These are phyloP conservation scores for Udeniomyces megalosporus DNA, from an alignment of 768 basidiomycete species.

Conservation along the genomic window DNA sequence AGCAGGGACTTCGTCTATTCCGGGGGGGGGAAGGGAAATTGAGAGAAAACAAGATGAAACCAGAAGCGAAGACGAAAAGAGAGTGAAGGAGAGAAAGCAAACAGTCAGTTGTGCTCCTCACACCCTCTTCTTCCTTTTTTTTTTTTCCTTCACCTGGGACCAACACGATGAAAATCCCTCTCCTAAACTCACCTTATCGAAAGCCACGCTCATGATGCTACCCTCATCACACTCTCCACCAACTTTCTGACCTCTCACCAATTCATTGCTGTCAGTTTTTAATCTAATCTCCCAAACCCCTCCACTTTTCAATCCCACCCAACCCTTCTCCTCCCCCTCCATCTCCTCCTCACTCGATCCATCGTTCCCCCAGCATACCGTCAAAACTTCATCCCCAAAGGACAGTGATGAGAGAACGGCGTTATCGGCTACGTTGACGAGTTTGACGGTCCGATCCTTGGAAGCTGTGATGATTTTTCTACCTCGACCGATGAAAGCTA, in stretches of 20 bases:
- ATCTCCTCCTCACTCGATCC: no score
- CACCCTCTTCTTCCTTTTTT: neutral
- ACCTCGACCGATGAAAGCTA: slow-evolving; percentile 48
- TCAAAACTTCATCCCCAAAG: neutral
- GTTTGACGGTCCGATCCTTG: slow-evolving; percentile 49
- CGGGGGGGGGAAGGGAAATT: neutral
- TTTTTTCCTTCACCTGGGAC: neutral
- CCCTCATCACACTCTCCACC: neutral
- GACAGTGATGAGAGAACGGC: neutral
- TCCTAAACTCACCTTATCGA: neutral
- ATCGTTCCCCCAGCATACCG: neutral
- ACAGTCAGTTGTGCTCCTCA: neutral
- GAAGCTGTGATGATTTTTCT: slow-evolving; percentile 51
- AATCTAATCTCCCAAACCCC: neutral
- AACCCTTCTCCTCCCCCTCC: no score
- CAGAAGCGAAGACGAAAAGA: neutral
- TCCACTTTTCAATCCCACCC: neutral
- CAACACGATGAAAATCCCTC: neutral
- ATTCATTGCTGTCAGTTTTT: neutral
- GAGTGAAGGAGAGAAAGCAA: neutral
- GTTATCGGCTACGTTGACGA: slow-evolving; percentile 55
- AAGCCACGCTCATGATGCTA: neutral
- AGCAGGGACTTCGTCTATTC: neutral
- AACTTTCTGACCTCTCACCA: neutral
- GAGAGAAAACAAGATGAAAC: neutral